Base-by-base conservation (phyloP, 2,329 filamentous ascomycete genomes). In the Fusarium xyrophilum region DNA sequence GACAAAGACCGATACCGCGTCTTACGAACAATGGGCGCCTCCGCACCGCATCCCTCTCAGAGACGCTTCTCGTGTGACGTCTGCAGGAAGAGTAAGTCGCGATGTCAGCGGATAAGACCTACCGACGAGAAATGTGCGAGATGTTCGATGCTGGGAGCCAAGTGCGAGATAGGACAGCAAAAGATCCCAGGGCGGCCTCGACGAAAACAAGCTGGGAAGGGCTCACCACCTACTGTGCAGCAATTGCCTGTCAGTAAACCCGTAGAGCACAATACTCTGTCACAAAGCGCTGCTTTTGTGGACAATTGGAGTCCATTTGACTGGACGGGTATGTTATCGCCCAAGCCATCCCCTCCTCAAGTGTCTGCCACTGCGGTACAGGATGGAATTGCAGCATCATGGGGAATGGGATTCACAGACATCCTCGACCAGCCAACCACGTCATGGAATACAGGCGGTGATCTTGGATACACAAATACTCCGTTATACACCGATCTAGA, bases 251-350 rank as follows among this genome's bases (percentile, higher is more conserved):
- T 6, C n/a, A n/a, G n/a, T n/a, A n/a, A n/a, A n/a, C n/a, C n/a
- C n/a, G n/a, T n/a, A n/a, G n/a, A n/a, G n/a, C n/a, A n/a, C n/a
- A 25, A 1, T 36, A 1, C 17, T 13, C 0, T 50, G 9, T 0
- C 23, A 5, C 46, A 50, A 11, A 36, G 5, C 0, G 3, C 12
- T 6, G 1, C 21, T 15, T n/a, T 36, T 0, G 3, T n/a, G 4
- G 46, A 50, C 11, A 30, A 50, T 15, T 50, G 46, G 46, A 50
- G 21, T n/a, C 46, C 46, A 1, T 50, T 50, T 33, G 46, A 50
- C 7, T 50, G 46, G 46, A 50, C 46, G 9, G 46, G 46, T 21
- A 25, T 50, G 46, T 11, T 50, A 0, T 50, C 46, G 0, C 46
- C 46, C 0, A n/a, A 25, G 2, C 12, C 1, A 0, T 50, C 46